A percentile compares a stretch with the other conserved stretches of the same genome.
phyloP scores from a whole-genome alignment of 805 yeast genomes.

The Yamadazyma kitorensis region DNA sequence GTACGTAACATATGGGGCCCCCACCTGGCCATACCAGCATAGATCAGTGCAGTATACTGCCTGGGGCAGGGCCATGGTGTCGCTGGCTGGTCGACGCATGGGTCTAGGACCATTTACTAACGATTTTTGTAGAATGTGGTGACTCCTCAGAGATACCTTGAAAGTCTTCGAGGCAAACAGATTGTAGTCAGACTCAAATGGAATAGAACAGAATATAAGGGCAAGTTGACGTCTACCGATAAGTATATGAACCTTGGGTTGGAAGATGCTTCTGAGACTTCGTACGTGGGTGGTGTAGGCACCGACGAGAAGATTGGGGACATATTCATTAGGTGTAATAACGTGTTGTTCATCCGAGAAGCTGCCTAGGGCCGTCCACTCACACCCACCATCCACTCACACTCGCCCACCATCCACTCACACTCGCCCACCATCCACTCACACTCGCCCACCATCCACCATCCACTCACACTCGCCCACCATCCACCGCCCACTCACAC shows the following conservation, averaged over 20 bases:
- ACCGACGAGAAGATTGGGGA: slow-evolving; percentile 55
- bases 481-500: too few species aligned
- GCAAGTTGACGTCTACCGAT: slow-evolving; percentile 75
- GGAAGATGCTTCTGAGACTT: slow-evolving; percentile 50
- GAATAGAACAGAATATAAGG: slow-evolving; percentile 85
- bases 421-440: too few species aligned
- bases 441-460: too few species aligned
- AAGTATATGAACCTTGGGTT: slow-evolving; percentile 89
- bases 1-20: slow-evolving; percentile 5
- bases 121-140: not conserved
- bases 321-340: slow-evolving; percentile 85
- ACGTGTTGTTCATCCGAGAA: slow-evolving; percentile 73
- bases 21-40: too few species aligned
- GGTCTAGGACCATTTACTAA: too few species aligned
- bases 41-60: too few species aligned
- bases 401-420: too few species aligned
- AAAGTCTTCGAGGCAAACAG: slow-evolving; percentile 64
- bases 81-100: too few species aligned
- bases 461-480: too few species aligned
- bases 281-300: slow-evolving; percentile 45
- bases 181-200: slow-evolving; percentile 85
- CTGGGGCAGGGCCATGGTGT: too few species aligned
- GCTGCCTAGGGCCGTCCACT: too few species aligned
- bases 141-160: slow-evolving; percentile 38
- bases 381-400: too few species aligned